Evolutionary conservation across 163 green algal genomes (phyloP).

Genomic region (Chloromonas sp.): DNA sequence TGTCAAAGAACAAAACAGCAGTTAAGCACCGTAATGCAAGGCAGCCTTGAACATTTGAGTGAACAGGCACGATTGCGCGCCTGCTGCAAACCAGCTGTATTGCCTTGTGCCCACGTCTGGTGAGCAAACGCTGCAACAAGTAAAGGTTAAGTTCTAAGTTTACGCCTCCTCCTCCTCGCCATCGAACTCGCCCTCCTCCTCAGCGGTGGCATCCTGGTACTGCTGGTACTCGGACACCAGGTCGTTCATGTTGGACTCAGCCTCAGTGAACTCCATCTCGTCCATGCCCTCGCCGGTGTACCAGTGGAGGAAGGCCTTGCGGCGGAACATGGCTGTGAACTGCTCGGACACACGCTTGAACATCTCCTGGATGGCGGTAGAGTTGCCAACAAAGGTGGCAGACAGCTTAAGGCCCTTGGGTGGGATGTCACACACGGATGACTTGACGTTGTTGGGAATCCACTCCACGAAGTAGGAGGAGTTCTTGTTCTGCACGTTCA

Average conservation of each 20-base stretch:
- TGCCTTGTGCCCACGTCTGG: too few species aligned
- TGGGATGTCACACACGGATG: constrained; percentile 94
- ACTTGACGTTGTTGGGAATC: constrained; percentile 99
- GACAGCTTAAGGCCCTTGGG: constrained; percentile 97
- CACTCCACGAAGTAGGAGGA: constrained; percentile 98
- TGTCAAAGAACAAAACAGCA: too few species aligned
- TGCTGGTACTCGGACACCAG: constrained; percentile 97
- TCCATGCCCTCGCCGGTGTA: constrained; percentile 84
- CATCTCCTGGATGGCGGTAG: constrained; percentile 99
- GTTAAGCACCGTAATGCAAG: too few species aligned
- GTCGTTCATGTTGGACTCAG: constrained; percentile 99
- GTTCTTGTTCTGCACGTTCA: constrained; percentile 99
- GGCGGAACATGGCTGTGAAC: constrained; percentile 99
- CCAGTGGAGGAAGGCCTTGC: constrained; percentile 92
- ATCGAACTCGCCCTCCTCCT: constrained; percentile 82
- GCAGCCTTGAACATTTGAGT: too few species aligned
- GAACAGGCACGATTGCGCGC: too few species aligned
- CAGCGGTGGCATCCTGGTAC: constrained; percentile 85
- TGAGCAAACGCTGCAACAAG: too few species aligned
- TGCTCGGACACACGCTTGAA: constrained; percentile 99
- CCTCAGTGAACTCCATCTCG: constrained; percentile 99
- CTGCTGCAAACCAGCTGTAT: too few species aligned
- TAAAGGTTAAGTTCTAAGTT: too few species aligned
- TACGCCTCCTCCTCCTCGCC: too few species aligned
- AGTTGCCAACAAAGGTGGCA: constrained; percentile 98